Evolutionary conservation across 805 yeast genomes (phyloP), one percentile per base, ranked within the genome.

Genomic region (Monosporozyma solicola): DNA sequence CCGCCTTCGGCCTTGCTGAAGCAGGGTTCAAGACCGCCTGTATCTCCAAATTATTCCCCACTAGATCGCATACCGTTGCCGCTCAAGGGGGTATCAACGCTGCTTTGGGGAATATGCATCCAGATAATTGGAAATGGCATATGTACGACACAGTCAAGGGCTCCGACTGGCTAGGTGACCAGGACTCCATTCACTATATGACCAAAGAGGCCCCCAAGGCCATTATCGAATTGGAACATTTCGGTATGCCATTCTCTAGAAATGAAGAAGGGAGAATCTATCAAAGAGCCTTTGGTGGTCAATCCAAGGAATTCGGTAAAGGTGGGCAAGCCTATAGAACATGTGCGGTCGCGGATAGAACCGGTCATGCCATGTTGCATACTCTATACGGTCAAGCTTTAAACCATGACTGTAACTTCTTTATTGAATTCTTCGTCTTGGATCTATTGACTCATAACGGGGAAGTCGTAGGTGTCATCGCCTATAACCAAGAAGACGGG

Each of bases 11-110:
- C 59, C 79, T 92, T 54, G 96, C 97, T 54, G 91, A 89, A 68
- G 96, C 95, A 52, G 99, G 99, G 46, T 92, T 79, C 78, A 92
- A 94, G 73, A 92, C 97, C 47, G 99, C 99, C 39, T 94, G 99
- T 82, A 82, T 92, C 63, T 85, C 97, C 60, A 92, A 92, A 75
- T 81, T 92, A 65, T 92, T 92, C 80, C 99, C 98, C 53, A 92
- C 99, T 32, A 86, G 99, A 75, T 91, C 97, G 20, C 99, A 92
- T 71, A 92, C 99, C 22, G 99, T 92, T 50, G 98, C 98, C 54
- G 99, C 99, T 50, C 99, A 92, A 75, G 99, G 99, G 75, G 99
- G 99, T 77, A 94, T 92, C 74, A 92, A 92, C 67, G 99, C 98
- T 61, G 99, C 99, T 32, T 79, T 92, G 60, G 99, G 98, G 62